A percentile compares a stretch with the other conserved stretches of the same genome.
Conservation (phyloP, 169 alveolate genomes). For the Babesia gibsoni region DNA sequence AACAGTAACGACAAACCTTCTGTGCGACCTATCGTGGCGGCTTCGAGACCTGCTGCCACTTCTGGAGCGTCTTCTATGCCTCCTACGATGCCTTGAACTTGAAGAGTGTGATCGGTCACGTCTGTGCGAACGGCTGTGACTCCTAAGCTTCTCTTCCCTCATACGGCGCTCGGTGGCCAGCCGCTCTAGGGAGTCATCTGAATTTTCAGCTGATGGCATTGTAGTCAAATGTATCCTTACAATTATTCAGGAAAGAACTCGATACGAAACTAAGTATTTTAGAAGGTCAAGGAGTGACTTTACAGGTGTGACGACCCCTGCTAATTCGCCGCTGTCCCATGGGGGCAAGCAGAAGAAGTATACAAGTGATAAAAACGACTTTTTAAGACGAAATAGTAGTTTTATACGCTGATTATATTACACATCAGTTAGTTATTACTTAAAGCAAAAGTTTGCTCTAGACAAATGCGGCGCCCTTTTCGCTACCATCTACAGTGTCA, state of each 20-base stretch:
- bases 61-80: slow-evolving; percentile 4
- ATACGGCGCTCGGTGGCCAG: slow-evolving; percentile 17
- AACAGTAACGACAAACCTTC: neutral
- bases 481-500: neutral
- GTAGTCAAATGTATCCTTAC: slow-evolving; percentile 17
- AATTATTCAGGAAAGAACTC: neutral
- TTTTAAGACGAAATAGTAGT: too few species aligned
- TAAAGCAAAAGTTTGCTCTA: too few species aligned
- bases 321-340: too few species aligned
- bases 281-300: too few species aligned
- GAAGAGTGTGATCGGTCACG: slow-evolving; percentile 12
- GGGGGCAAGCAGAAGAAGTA: too few species aligned
- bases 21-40: slow-evolving; percentile 16
- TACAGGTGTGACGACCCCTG: too few species aligned
- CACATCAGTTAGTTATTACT: too few species aligned
- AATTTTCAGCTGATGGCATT: slow-evolving; percentile 33
- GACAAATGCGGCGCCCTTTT: neutral
- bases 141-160: slow-evolving; percentile 6
- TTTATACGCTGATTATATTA: too few species aligned
- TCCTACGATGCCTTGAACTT: neutral
- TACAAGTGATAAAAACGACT: too few species aligned
- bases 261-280: too few species aligned
- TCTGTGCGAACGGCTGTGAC: slow-evolving; percentile 5
- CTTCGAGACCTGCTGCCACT: slow-evolving; percentile 22
- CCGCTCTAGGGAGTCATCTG: slow-evolving; percentile 15